A percentile compares a stretch with the other conserved stretches of the same genome.
These are phyloP conservation scores for Mortierella sp. DNA, from an alignment of 371 early-diverging fungal genomes.

Conservation along the genomic window DNA sequence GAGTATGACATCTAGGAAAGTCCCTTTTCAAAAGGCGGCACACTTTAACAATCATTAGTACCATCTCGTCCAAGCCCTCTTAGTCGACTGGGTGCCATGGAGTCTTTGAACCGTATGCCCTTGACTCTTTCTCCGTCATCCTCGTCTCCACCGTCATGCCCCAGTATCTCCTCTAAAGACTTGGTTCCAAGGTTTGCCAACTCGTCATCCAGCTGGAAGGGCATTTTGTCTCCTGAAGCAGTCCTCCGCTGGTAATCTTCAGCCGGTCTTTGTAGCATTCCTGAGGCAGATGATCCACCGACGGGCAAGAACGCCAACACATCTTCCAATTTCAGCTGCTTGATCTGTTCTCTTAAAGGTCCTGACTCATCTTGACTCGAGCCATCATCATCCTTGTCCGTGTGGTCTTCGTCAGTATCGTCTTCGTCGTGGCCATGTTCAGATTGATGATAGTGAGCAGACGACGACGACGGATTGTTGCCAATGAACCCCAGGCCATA, in stretches of 20 bases:
- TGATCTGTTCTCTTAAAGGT: conserved; percentile 47
- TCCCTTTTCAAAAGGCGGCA: not conserved
- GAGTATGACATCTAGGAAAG: not conserved
- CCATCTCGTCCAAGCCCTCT: conserved; percentile 34
- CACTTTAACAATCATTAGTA: not conserved
- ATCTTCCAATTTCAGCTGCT: conserved; percentile 52
- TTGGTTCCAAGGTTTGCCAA: conserved; percentile 44
- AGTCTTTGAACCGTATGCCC: conserved; percentile 41
- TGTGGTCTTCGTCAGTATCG: conserved; percentile 21
- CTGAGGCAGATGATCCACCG: conserved; percentile 32
- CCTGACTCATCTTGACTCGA: conserved; percentile 55
- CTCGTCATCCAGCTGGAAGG: conserved; percentile 52
- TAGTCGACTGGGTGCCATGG: conserved; percentile 16
- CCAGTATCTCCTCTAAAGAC: conserved; percentile 45
- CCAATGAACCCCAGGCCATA: conserved; percentile 37
- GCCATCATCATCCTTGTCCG: conserved; percentile 55
- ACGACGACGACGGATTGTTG: not conserved
- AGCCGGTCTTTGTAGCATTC: conserved; percentile 19
- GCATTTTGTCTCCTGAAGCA: conserved; percentile 45
- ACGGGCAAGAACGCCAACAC: conserved; percentile 52
- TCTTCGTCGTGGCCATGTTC: conserved; percentile 23
- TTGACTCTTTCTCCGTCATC: conserved; percentile 31
- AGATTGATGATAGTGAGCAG: not conserved
- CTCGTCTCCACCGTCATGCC: conserved; percentile 45
- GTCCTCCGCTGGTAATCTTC: conserved; percentile 34